phyloP scores from a whole-genome alignment of 2,329 filamentous ascomycete genomes.

The Cladophialophora carrionii region DNA sequence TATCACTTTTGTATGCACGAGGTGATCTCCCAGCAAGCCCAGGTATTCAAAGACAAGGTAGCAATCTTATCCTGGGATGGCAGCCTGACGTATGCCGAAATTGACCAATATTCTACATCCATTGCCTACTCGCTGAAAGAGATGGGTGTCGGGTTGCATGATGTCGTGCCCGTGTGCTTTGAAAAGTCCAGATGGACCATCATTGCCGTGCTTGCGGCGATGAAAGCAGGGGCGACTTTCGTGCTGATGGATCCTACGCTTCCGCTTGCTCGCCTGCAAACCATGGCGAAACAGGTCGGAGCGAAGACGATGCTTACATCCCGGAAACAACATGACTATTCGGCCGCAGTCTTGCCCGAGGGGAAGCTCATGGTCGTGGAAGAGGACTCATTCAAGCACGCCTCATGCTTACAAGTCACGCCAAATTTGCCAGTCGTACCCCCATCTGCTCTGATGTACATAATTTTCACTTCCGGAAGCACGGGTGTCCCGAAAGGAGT shows the following conservation, averaged over 20 bases:
- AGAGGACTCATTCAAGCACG: conserved; percentile 35
- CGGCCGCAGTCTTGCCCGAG: conserved; percentile 42
- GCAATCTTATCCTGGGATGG: conserved; percentile 47
- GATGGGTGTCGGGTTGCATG: conserved; percentile 47
- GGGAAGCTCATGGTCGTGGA: conserved; percentile 41
- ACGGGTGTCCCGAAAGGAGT: conserved; percentile 42
- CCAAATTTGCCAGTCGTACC: conserved; percentile 39
- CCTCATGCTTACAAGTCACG: conserved; percentile 20
- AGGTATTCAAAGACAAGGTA: conserved; percentile 19
- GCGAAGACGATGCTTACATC: conserved; percentile 45
- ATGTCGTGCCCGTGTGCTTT: conserved; percentile 48
- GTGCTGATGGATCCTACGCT: conserved; percentile 49
- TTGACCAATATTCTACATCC: conserved; percentile 43
- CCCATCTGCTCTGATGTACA: conserved; percentile 43
- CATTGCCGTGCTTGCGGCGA: conserved; percentile 47
- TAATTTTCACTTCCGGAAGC: conserved; percentile 45
- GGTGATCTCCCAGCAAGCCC: conserved; percentile 25
- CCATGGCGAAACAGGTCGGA: conserved; percentile 44
- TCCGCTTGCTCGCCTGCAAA: conserved; percentile 45
- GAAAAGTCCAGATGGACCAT: conserved; percentile 52
- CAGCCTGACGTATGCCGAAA: conserved; percentile 44
- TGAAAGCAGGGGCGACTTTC: conserved; percentile 50
- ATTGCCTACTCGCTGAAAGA: conserved; percentile 45
- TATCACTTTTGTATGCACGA: conserved; percentile 35
- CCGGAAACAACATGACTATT: conserved; percentile 40